Evolutionary conservation across 1,284 basidiomycete species (phyloP), one percentile per base, ranked within the genome.

Genomic region (Apiotrichum laibachii): DNA sequence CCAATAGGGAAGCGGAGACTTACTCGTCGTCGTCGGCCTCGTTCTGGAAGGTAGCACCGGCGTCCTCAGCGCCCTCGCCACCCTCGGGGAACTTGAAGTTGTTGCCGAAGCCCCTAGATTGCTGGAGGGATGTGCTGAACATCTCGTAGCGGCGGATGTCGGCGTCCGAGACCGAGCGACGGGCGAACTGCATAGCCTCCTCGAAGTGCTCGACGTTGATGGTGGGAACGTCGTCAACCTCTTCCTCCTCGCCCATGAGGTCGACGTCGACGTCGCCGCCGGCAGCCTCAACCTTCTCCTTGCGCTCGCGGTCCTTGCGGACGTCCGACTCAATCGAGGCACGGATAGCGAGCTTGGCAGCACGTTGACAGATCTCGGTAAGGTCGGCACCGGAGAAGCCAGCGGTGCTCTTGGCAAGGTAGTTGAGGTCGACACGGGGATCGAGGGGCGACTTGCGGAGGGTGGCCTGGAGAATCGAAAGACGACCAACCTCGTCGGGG

Each of bases 331-430:
- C 94, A 72, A 99, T 99, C 64, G 87, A 90, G 76, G 90, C 91
- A 46, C 96, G 86, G 74, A 99, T 77, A 15, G 76, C 76, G 51
- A 98, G 83, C 82, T 99, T 99, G 62, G 93, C 95, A 12, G 95
- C 90, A 62, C 96, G 87, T 80, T 99, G 94, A 76, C 95, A 99
- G 72, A 99, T 96, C 79, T 99, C 96, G 15, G 95, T 96, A 67
- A 99, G 81, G 85, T 99, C 96, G 60, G 96, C 96, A 87, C 96
- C 96, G 72, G 95, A 98, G 86, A 91, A 99, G 18, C 96, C 95
- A 72, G 97, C 92, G 12, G 95, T 97, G 79, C 84, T 87, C 85
- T 90, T 97, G 62, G 95, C 85, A 55, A 99, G 83, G 87, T 88
- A 99, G 40, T 52, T 56, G 50, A 99, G 85, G 75, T 97, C 87